Percentiles rank a stretch among this genome's conserved stretches.
Evolutionary conservation across 2,329 filamentous ascomycete genomes (phyloP).

Genomic region (Zalaria obscura): DNA sequence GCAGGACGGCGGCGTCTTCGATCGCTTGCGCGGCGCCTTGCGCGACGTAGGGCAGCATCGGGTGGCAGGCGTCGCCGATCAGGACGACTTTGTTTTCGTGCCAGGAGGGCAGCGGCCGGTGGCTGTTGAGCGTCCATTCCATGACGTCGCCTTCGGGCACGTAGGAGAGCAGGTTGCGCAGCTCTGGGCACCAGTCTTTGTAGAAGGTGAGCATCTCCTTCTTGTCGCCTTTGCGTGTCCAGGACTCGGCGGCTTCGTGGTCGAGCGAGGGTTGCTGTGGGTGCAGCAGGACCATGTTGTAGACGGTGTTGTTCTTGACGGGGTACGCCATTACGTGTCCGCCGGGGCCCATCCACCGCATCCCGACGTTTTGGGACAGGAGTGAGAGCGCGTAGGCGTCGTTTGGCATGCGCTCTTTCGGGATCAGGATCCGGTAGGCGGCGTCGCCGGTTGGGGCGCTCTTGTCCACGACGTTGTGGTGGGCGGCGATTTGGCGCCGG

Average conservation of each 20-base stretch:
- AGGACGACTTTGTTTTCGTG: conserved; percentile 21
- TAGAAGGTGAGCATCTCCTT: conserved; percentile 47
- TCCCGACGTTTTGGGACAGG: conserved; percentile 5
- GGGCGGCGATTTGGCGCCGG: conserved; percentile 27
- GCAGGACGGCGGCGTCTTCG: conserved; percentile 33
- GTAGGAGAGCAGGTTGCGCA: conserved; percentile 44
- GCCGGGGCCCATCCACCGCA: conserved; percentile 6
- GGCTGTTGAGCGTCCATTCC: conserved; percentile 23
- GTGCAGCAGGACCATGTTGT: conserved; percentile 10
- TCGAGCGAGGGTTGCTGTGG: conserved; percentile 3
- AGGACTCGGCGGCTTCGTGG: conserved; percentile 30
- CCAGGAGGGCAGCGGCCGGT: conserved; percentile 21
- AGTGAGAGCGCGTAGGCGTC: conserved; percentile 15
- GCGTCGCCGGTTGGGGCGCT: conserved; percentile 37
- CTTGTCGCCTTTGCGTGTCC: conserved; percentile 51
- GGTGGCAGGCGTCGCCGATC: conserved; percentile 30
- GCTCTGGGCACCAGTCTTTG: conserved; percentile 44
- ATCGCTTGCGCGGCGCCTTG: conserved; percentile 57
- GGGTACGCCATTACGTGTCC: conserved; percentile 10
- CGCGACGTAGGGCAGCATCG: conserved; percentile 44
- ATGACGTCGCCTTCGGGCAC: conserved; percentile 39
- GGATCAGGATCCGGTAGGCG: conserved; percentile 41
- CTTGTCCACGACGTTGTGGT: conserved; percentile 22
- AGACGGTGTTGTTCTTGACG: conserved; percentile 6
- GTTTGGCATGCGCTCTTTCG: conserved; percentile 27